A percentile compares a stretch with the other conserved stretches of the same genome.
Conservation (phyloP, 2,329 filamentous ascomycete genomes). For the Diaporthe sp. region DNA sequence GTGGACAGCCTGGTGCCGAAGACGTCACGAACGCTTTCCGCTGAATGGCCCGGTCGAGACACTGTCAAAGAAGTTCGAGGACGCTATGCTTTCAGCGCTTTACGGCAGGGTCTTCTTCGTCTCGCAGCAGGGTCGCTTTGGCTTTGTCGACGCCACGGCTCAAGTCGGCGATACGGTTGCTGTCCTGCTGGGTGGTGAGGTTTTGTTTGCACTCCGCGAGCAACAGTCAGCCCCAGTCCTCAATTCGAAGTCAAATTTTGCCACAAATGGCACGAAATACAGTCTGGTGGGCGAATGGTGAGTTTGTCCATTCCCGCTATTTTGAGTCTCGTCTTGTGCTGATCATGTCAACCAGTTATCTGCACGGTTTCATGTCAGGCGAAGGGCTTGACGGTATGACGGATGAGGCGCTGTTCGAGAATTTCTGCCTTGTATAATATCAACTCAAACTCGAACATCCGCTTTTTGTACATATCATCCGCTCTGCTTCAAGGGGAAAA, state of each 20-base stretch:
- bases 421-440: constrained; percentile 14
- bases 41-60: not conserved
- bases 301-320: not conserved
- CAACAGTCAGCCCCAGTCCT: not conserved
- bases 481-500: no score
- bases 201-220: constrained; percentile 9
- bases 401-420: not conserved
- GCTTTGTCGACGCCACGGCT: not conserved
- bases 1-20: constrained; percentile 7
- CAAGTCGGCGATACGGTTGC: constrained; percentile 4
- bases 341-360: not conserved
- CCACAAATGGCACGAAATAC: not conserved
- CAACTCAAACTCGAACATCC: not conserved
- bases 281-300: constrained; percentile 19
- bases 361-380: constrained; percentile 13
- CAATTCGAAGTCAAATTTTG: not conserved
- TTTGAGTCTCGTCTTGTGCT: not conserved
- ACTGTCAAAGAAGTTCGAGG: constrained; percentile 2
- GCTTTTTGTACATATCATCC: not conserved
- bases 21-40: not conserved
- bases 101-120: constrained; percentile 17
- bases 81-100: not conserved
- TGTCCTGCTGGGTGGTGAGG: not conserved
- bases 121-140: constrained; percentile 12
- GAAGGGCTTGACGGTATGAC: constrained; percentile 12